A percentile compares a stretch with the other conserved stretches of the same genome.
These are phyloP conservation scores for Leishmania major DNA, from an alignment of 208 protist genomes.

Conservation along the genomic window DNA sequence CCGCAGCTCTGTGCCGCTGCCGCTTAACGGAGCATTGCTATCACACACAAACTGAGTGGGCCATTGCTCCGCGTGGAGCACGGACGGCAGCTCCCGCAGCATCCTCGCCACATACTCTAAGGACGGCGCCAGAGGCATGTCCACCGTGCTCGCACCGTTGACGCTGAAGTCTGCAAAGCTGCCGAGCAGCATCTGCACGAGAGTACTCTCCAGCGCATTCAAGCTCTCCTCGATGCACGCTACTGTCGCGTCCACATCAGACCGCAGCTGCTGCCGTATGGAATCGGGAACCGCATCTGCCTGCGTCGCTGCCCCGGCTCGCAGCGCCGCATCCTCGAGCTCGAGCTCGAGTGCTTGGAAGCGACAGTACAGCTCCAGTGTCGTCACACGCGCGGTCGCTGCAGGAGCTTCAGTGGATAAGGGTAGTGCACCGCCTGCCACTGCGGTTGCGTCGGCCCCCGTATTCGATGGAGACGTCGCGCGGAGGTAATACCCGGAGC, in stretches of 20 bases:
- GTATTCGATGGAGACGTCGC: slow-evolving; percentile 1
- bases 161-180: neutral
- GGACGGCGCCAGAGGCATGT: neutral
- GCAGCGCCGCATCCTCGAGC: slow-evolving; percentile 36
- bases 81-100: slow-evolving; percentile 19
- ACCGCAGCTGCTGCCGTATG: slow-evolving; percentile 8
- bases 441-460: neutral
- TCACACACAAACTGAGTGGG: slow-evolving; percentile 41
- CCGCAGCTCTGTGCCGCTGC: neutral
- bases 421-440: neutral
- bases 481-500: slow-evolving; percentile 30
- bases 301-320: slow-evolving; percentile 4
- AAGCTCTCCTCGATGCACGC: slow-evolving; percentile 21
- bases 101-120: slow-evolving; percentile 38
- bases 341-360: slow-evolving; percentile 46
- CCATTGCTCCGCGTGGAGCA: slow-evolving; percentile 45
- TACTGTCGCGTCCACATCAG: slow-evolving; percentile 16
- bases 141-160: no score
- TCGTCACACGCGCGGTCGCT: neutral
- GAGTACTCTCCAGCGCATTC: slow-evolving; percentile 37
- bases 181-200: slow-evolving; percentile 42
- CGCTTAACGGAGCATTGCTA: neutral
- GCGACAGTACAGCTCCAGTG: slow-evolving; percentile 46
- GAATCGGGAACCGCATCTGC: slow-evolving; percentile 11
- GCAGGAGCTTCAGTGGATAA: neutral